These are phyloP conservation scores for Trichomonas vaginalis DNA, from an alignment of 208 protist species.

Conservation along the genomic window DNA sequence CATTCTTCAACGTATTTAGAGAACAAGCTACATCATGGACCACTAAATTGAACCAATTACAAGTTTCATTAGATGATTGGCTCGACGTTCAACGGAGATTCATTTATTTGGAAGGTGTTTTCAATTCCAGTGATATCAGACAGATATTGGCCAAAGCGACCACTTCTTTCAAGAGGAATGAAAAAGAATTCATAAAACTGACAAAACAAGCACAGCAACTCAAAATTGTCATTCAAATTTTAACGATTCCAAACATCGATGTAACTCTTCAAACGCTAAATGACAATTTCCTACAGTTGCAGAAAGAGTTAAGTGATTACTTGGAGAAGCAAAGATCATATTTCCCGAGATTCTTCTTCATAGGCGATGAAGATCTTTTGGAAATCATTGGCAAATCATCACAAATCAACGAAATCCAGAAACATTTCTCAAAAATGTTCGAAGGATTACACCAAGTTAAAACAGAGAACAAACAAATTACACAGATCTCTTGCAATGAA, in stretches of 20 bases:
- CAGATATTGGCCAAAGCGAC: not conserved
- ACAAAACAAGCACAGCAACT: not conserved
- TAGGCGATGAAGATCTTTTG: constrained; percentile 97
- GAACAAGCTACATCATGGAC: constrained; percentile 7
- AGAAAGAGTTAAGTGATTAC: constrained; percentile 22
- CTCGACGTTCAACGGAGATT: constrained; percentile 20
- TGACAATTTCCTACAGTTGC: not conserved
- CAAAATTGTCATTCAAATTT: not conserved
- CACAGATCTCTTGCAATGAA: constrained; percentile 65
- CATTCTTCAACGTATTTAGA: constrained; percentile 4
- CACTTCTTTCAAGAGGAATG: not conserved
- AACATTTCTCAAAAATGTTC: constrained; percentile 97
- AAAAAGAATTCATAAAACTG: not conserved
- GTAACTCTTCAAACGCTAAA: not conserved
- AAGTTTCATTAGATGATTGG: constrained; percentile 18
- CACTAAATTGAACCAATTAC: not conserved
- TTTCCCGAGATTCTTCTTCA: constrained; percentile 98
- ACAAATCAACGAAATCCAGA: constrained; percentile 55
- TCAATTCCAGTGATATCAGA: not conserved
- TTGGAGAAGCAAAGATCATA: constrained; percentile 32
- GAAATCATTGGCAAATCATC: constrained; percentile 85
- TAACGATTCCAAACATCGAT: not conserved
- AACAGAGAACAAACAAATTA: constrained; percentile 35
- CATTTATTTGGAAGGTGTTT: constrained; percentile 12
- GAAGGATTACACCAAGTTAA: constrained; percentile 70